Evolutionary conservation across 1,139 yeast genomes (phyloP).

Genomic region (Geotrichum bryndzae): DNA sequence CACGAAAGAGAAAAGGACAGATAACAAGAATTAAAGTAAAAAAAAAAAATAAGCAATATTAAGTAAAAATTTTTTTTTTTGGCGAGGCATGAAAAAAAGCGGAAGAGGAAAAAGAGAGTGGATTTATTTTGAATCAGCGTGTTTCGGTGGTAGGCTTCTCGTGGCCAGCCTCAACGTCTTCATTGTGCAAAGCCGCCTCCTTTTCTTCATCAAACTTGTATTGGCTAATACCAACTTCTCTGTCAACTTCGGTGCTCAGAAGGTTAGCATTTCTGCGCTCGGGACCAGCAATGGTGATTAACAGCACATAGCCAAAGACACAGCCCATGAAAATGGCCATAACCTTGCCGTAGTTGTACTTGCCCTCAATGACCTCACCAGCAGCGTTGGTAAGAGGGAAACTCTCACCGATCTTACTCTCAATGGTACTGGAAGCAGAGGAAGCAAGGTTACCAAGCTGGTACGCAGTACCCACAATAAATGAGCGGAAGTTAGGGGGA

Average conservation of each 20-base stretch:
- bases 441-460: constrained; percentile 82
- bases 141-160: not conserved
- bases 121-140: not conserved
- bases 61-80: too few relatives aligned
- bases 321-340: constrained; percentile 83
- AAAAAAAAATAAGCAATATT: too few relatives aligned
- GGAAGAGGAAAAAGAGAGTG: too few relatives aligned
- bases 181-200: constrained; percentile 6
- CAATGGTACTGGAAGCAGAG: constrained; percentile 79
- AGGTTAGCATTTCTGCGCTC: constrained; percentile 49
- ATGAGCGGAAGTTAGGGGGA: constrained; percentile 70
- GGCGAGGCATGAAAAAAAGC: not conserved
- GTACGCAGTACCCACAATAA: constrained; percentile 68
- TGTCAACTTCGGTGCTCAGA: constrained; percentile 8
- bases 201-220: constrained; percentile 9
- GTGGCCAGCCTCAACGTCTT: constrained; percentile 3
- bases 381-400: constrained; percentile 46
- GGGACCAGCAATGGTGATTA: constrained; percentile 64
- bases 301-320: constrained; percentile 57
- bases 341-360: constrained; percentile 53
- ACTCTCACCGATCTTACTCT: constrained; percentile 62
- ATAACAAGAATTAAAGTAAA: too few relatives aligned
- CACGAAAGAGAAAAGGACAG: too few relatives aligned
- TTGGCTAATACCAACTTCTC: not conserved
- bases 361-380: constrained; percentile 26